A percentile compares a stretch with the other conserved stretches of the same genome.
These are phyloP conservation scores for Aspergillus sp. DNA, from an alignment of 2,329 filamentous ascomycete genomes.

Conservation along the genomic window DNA sequence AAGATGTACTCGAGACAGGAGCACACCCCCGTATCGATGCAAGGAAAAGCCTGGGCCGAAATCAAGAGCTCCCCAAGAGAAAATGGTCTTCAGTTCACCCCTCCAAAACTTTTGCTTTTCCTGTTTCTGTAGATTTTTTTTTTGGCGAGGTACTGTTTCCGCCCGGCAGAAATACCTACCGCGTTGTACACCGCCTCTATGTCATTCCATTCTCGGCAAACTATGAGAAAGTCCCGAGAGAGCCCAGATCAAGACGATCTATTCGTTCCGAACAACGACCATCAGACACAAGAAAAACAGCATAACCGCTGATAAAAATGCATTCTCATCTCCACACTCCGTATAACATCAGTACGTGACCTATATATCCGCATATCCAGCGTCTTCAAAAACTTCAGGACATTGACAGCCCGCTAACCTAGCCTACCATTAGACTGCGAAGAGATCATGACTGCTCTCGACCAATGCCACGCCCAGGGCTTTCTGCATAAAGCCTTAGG, in stretches of 20 bases:
- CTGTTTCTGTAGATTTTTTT: conserved; percentile 22
- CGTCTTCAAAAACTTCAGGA: background rate
- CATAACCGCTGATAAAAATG: conserved; percentile 57
- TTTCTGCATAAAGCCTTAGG: conserved; percentile 91
- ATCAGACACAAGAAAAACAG: conserved; percentile 6
- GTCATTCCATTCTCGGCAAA: background rate
- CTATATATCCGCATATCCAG: background rate
- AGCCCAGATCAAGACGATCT: background rate
- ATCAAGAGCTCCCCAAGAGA: background rate
- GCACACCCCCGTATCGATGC: background rate
- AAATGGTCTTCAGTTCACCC: conserved; percentile 4
- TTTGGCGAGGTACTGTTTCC: conserved; percentile 20
- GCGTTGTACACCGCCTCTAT: background rate
- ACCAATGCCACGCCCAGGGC: conserved; percentile 89
- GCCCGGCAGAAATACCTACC: conserved; percentile 19
- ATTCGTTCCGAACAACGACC: background rate
- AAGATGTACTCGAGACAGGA: background rate
- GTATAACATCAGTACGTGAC: conserved; percentile 73
- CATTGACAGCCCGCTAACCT: conserved; percentile 5
- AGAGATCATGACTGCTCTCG: conserved; percentile 88
- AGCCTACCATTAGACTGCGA: conserved; percentile 69
- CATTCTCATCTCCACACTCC: conserved; percentile 97
- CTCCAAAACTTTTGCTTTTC: conserved; percentile 1
- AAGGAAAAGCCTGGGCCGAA: conserved; percentile 8
- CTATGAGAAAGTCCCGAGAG: background rate